Conservation (phyloP, 2,329 filamentous ascomycete species). For the Colletotrichum sp. region DNA sequence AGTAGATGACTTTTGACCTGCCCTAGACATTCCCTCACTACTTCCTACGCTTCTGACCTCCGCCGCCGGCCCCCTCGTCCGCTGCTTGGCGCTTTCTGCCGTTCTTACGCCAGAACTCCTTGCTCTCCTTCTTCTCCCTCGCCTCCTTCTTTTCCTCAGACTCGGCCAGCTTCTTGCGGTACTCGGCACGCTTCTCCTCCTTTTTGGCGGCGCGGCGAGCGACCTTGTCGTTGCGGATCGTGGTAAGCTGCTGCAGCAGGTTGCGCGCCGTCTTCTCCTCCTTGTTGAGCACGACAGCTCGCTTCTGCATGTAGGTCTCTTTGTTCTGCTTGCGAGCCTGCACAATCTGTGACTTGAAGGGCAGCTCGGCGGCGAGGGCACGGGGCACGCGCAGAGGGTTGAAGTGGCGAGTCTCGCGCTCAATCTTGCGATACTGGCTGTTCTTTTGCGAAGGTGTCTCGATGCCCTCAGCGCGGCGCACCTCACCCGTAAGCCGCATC, state of each 20-base stretch:
- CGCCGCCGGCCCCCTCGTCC: slow-evolving; percentile 44
- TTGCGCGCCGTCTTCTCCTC: slow-evolving; percentile 91
- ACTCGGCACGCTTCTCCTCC: slow-evolving; percentile 82
- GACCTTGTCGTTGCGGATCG: slow-evolving; percentile 87
- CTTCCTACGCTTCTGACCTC: slow-evolving; percentile 28
- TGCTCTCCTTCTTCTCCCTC: slow-evolving; percentile 87
- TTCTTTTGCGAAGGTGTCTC: slow-evolving; percentile 82
- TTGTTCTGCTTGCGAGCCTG: slow-evolving; percentile 80
- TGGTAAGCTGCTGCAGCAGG: slow-evolving; percentile 91
- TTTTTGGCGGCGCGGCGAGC: slow-evolving; percentile 85
- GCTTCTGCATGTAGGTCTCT: slow-evolving; percentile 92
- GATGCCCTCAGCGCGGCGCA: slow-evolving; percentile 78
- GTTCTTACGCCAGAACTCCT: slow-evolving; percentile 92
- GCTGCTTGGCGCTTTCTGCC: slow-evolving; percentile 69
- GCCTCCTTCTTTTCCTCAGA: slow-evolving; percentile 84
- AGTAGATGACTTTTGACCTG: background rate
- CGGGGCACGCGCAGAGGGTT: slow-evolving; percentile 80
- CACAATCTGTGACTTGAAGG: slow-evolving; percentile 91
- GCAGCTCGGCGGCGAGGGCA: slow-evolving; percentile 81
- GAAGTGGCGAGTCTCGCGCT: slow-evolving; percentile 75
- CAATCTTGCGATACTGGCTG: slow-evolving; percentile 78
- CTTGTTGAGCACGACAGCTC: slow-evolving; percentile 82
- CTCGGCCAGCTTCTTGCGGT: slow-evolving; percentile 83
- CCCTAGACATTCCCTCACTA: background rate
- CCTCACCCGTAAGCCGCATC: slow-evolving; percentile 93